Conservation (phyloP, 495 filamentous ascomycete species). For the Hamigera avellanea region DNA sequence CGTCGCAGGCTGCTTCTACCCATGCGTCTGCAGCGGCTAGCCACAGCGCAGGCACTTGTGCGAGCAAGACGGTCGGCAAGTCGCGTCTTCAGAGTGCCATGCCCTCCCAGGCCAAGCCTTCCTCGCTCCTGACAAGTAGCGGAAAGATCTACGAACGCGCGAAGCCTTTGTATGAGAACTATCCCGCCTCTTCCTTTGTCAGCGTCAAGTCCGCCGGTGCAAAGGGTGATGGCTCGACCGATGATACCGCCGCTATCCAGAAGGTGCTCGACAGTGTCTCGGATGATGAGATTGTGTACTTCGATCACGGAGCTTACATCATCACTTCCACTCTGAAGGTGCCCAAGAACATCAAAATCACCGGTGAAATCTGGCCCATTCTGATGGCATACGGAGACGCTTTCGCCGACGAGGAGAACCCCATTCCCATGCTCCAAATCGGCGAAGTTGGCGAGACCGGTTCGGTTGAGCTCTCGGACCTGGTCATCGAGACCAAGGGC, state of each 20-base stretch:
- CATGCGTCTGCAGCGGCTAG: background rate
- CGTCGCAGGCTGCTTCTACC: too few species aligned
- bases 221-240: constrained; percentile 58
- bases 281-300: constrained; percentile 61
- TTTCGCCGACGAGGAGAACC: constrained; percentile 61
- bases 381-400: constrained; percentile 69
- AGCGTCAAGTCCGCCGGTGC: constrained; percentile 69
- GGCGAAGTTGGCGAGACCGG: constrained; percentile 71
- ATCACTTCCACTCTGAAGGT: constrained; percentile 75
- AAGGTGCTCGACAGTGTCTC: constrained; percentile 50
- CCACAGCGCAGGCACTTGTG: constrained; percentile 15
- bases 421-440: constrained; percentile 46
- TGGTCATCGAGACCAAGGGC: constrained; percentile 28
- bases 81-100: constrained; percentile 13
- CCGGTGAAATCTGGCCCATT: constrained; percentile 84
- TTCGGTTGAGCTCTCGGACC: constrained; percentile 70
- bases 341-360: constrained; percentile 46
- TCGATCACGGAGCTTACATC: constrained; percentile 84
- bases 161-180: constrained; percentile 62
- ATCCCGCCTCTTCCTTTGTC: constrained; percentile 48
- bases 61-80: constrained; percentile 2
- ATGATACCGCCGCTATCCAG: constrained; percentile 58
- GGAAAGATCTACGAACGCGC: constrained; percentile 53
- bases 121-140: constrained; percentile 12
- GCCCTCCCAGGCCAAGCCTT: constrained; percentile 13